A percentile compares a stretch with the other conserved stretches of the same genome.
phyloP scores from a whole-genome alignment of 192 early-diverging fungal genomes.

The Umbelopsis sp. region DNA sequence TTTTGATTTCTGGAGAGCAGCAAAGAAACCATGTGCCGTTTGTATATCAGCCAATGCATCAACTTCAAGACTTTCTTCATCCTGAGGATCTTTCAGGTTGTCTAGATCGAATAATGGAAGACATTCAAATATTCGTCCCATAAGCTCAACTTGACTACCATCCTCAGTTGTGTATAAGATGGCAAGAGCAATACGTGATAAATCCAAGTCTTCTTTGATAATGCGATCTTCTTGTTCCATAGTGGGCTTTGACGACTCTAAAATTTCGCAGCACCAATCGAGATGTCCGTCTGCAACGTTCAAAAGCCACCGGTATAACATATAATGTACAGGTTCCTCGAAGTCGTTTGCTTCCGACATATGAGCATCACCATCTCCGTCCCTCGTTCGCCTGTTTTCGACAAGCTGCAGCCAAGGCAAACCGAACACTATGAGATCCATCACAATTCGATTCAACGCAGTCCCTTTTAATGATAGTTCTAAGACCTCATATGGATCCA shows the following conservation, averaged over 20 bases:
- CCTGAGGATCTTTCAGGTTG: background rate
- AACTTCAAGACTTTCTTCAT: slow-evolving; percentile 14
- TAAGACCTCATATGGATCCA: slow-evolving; percentile 32
- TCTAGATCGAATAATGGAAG: slow-evolving; percentile 49
- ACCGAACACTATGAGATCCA: slow-evolving; percentile 49
- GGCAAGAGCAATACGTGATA: slow-evolving; percentile 51
- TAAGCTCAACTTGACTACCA: slow-evolving; percentile 42
- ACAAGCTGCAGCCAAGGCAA: slow-evolving; percentile 45
- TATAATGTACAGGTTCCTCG: slow-evolving; percentile 33
- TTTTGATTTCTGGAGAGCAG: slow-evolving; percentile 29
- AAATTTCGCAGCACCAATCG: slow-evolving; percentile 45
- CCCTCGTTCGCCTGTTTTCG: slow-evolving; percentile 9
- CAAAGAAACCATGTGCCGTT: slow-evolving; percentile 31
- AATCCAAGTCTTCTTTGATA: slow-evolving; percentile 52
- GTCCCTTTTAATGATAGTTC: slow-evolving; percentile 34
- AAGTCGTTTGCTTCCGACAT: slow-evolving; percentile 28
- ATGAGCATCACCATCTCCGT: background rate
- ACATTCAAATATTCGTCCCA: slow-evolving; percentile 57
- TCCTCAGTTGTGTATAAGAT: slow-evolving; percentile 52
- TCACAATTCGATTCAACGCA: slow-evolving; percentile 43
- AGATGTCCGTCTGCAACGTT: slow-evolving; percentile 42
- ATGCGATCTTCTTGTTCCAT: slow-evolving; percentile 50
- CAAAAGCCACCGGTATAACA: slow-evolving; percentile 53
- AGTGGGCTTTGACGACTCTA: slow-evolving; percentile 57
- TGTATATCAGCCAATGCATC: slow-evolving; percentile 21